phyloP scores from a whole-genome alignment of 2,329 filamentous ascomycete species.

The Trichoderma gracile region DNA sequence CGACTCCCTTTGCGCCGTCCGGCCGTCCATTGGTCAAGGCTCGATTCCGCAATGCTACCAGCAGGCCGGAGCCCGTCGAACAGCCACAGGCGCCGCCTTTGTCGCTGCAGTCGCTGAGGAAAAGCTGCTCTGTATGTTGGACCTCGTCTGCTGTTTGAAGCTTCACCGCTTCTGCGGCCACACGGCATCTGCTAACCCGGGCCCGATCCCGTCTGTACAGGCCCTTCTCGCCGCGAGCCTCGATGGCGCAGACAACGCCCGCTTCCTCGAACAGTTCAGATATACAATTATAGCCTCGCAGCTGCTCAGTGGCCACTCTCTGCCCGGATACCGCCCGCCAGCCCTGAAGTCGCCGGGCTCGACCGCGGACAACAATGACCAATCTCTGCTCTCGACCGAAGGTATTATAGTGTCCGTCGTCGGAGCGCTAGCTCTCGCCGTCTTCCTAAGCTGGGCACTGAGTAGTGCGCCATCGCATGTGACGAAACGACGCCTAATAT shows the following conservation, averaged over 20 bases:
- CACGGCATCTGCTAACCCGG: not conserved
- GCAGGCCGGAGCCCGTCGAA: not conserved
- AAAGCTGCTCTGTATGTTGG: slow-evolving; percentile 53
- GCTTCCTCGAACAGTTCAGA: slow-evolving; percentile 88
- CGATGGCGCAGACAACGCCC: slow-evolving; percentile 74
- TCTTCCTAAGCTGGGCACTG: slow-evolving; percentile 70
- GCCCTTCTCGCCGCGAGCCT: slow-evolving; percentile 70
- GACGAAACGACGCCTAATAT: slow-evolving; percentile 57
- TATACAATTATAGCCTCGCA: slow-evolving; percentile 93
- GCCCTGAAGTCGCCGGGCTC: slow-evolving; percentile 28
- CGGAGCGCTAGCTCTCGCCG: slow-evolving; percentile 64
- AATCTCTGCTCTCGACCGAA: slow-evolving; percentile 44
- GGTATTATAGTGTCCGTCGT: slow-evolving; percentile 51
- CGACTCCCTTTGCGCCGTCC: slow-evolving; percentile 56
- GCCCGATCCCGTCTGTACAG: slow-evolving; percentile 42
- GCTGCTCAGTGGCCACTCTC: slow-evolving; percentile 71
- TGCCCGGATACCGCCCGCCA: slow-evolving; percentile 40
- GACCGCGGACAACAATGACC: slow-evolving; percentile 28
- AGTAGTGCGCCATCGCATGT: slow-evolving; percentile 51
- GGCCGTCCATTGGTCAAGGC: slow-evolving; percentile 56
- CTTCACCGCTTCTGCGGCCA: not conserved
- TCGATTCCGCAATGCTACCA: slow-evolving; percentile 52
- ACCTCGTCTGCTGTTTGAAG: not conserved
- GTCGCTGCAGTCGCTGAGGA: slow-evolving; percentile 48
- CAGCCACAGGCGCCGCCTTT: slow-evolving; percentile 27